Evolutionary conservation across 805 yeast species (phyloP).

Genomic region (Myxozyma monticola): DNA sequence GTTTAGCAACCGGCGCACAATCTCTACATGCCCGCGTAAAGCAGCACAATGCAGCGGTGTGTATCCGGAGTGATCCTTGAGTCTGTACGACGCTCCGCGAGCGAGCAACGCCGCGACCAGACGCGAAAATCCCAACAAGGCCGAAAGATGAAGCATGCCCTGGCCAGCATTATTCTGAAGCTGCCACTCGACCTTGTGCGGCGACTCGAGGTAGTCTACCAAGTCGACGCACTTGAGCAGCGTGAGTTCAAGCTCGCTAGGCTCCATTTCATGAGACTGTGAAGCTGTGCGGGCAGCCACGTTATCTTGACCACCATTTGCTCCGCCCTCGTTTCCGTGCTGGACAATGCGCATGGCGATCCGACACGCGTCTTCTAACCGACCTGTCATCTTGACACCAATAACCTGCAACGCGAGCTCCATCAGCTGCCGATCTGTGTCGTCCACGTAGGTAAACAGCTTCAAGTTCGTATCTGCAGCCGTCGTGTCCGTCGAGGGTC

Average conservation of each 20-base stretch:
- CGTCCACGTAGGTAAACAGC: slow-evolving; percentile 89
- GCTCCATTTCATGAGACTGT: background rate
- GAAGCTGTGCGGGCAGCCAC: slow-evolving; percentile 16
- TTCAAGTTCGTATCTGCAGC: slow-evolving; percentile 41
- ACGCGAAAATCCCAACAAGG: slow-evolving; percentile 66
- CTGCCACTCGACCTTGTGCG: slow-evolving; percentile 65
- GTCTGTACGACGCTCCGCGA: slow-evolving; percentile 58
- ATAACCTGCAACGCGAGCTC: slow-evolving; percentile 95
- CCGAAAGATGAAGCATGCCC: slow-evolving; percentile 81
- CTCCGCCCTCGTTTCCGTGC: slow-evolving; percentile 41
- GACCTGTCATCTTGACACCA: slow-evolving; percentile 95
- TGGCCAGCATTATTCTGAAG: slow-evolving; percentile 82
- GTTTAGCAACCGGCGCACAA: slow-evolving; percentile 60
- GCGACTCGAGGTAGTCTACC: slow-evolving; percentile 56
- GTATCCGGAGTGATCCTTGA: slow-evolving; percentile 74
- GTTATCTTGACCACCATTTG: slow-evolving; percentile 39
- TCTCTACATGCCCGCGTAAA: slow-evolving; percentile 66
- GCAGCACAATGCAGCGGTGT: slow-evolving; percentile 90
- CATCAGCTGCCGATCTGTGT: slow-evolving; percentile 89
- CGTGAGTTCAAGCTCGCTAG: slow-evolving; percentile 43
- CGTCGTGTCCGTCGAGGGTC: slow-evolving; percentile 36
- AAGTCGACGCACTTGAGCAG: slow-evolving; percentile 57
- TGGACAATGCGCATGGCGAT: slow-evolving; percentile 91
- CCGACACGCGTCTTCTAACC: slow-evolving; percentile 89
- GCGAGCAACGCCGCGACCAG: slow-evolving; percentile 64